A percentile compares a stretch with the other conserved stretches of the same genome.
Conservation (phyloP, 768 basidiomycete genomes). For the Agaricus blazei region DNA sequence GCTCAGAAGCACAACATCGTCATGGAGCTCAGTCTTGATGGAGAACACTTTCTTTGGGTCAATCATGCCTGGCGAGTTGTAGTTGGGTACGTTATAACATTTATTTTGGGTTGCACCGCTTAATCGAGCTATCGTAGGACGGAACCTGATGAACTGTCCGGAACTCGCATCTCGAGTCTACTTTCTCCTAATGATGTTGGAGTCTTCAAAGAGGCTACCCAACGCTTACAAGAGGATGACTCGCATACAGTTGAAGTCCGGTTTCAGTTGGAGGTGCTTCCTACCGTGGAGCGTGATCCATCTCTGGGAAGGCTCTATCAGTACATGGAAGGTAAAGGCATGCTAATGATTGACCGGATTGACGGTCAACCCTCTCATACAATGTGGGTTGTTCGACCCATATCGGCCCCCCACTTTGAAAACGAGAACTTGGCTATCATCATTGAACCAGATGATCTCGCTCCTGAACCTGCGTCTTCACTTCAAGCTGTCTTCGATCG, state of each 20-base stretch:
- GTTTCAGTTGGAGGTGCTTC: conserved; percentile 80
- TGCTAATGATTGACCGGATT: conserved; percentile 95
- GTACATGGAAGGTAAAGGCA: conserved; percentile 95
- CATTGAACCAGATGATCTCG: conserved; percentile 45
- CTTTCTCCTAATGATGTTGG: conserved; percentile 75
- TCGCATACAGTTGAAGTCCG: conserved; percentile 91
- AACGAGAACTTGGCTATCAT: conserved; percentile 58
- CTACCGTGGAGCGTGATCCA: conserved; percentile 53
- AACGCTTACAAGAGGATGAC: conserved; percentile 82
- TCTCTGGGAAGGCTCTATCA: conserved; percentile 57
- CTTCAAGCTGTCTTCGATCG: conserved; percentile 33
- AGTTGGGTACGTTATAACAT: conserved; percentile 60
- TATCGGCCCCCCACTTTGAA: conserved; percentile 65
- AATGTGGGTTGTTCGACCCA: conserved; percentile 95
- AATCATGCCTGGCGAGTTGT: conserved; percentile 95
- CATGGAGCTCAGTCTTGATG: conserved; percentile 89
- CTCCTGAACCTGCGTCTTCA: conserved; percentile 35
- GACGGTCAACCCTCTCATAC: conserved; percentile 87
- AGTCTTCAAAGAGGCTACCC: conserved; percentile 84
- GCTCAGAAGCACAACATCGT: conserved; percentile 96
- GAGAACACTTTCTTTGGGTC: conserved; percentile 92
- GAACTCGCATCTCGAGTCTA: conserved; percentile 75
- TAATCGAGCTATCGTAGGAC: conserved; percentile 42
- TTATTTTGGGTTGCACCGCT: neutral
- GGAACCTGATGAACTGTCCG: conserved; percentile 74